phyloP scores from a whole-genome alignment of 1,139 yeast species.

The Candida pseudoviswanathii region DNA sequence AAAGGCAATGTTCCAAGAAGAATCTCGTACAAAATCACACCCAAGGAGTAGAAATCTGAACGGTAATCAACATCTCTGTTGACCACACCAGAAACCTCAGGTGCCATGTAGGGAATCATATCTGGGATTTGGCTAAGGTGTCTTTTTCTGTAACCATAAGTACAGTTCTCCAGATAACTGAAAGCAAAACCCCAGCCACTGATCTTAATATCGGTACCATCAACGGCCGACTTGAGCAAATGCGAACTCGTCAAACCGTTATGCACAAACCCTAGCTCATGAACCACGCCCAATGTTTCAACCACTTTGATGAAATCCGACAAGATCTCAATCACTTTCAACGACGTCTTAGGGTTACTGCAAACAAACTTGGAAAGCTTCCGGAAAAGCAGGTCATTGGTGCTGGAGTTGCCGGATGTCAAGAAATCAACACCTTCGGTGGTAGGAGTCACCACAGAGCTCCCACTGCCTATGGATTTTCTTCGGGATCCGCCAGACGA shows the following conservation, averaged over 20 bases:
- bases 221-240: conserved; percentile 32
- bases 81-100: conserved; percentile 50
- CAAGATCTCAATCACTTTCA: conserved; percentile 33
- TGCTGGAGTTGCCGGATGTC: conserved; percentile 2
- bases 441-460: conserved; percentile 7
- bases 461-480: conserved; percentile 7
- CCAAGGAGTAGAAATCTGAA: conserved; percentile 54
- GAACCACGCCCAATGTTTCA: conserved; percentile 39
- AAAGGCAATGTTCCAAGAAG: conserved; percentile 51
- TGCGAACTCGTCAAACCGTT: conserved; percentile 48
- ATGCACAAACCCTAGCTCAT: conserved; percentile 49
- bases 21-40: conserved; percentile 52
- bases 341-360: conserved; percentile 22
- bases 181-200: conserved; percentile 57
- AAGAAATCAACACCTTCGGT: conserved; percentile 5
- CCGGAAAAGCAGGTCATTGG: conserved; percentile 9
- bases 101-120: conserved; percentile 52
- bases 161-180: conserved; percentile 46
- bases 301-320: conserved; percentile 35
- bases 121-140: conserved; percentile 34
- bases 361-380: conserved; percentile 12
- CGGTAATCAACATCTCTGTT: conserved; percentile 47
- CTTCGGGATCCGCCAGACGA: conserved; percentile 9
- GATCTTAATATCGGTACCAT: conserved; percentile 33
- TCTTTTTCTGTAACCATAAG: conserved; percentile 32